Percentiles rank a stretch among this genome's conserved stretches.
These are phyloP conservation scores for Nematodospora anomalae DNA, from an alignment of 1,139 yeast species.

Conservation along the genomic window DNA sequence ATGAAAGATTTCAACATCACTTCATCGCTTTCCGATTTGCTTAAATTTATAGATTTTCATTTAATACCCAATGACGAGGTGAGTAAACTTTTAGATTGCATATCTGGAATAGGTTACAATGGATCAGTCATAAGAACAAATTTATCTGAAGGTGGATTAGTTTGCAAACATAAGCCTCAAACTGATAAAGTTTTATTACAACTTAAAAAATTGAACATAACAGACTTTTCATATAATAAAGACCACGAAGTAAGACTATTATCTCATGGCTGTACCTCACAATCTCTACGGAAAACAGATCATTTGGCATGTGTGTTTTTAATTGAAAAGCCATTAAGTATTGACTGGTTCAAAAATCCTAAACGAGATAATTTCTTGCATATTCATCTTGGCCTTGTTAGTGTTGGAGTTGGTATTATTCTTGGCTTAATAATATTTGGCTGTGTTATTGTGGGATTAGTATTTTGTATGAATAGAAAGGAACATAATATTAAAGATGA, in stretches of 20 bases:
- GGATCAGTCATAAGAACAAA: conserved; percentile 25
- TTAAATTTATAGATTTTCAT: conserved; percentile 64
- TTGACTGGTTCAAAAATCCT: conserved; percentile 55
- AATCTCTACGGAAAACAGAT: conserved; percentile 22
- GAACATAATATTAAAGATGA: conserved; percentile 10
- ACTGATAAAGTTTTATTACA: conserved; percentile 40
- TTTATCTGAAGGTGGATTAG: conserved; percentile 38
- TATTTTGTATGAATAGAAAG: conserved; percentile 28
- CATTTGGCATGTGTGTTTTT: conserved; percentile 59
- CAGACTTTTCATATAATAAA: conserved; percentile 41
- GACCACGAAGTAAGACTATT: conserved; percentile 68
- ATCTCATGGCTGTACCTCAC: conserved; percentile 64
- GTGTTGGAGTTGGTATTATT: conserved; percentile 64
- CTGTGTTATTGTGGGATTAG: conserved; percentile 27
- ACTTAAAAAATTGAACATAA: conserved; percentile 16
- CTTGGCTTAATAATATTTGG: conserved; percentile 53
- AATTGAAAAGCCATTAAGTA: conserved; percentile 61
- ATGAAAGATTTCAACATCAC: conserved; percentile 56
- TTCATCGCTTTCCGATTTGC: conserved; percentile 41
- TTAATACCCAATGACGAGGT: conserved; percentile 58
- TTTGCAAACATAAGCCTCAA: conserved; percentile 44
- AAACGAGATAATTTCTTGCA: conserved; percentile 43
- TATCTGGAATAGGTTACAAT: conserved; percentile 16
- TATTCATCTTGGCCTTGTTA: conserved; percentile 62
- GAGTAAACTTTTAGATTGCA: conserved; percentile 32